Evolutionary conservation across 805 yeast species (phyloP).

Genomic region (Scheffersomyces coipomensis): DNA sequence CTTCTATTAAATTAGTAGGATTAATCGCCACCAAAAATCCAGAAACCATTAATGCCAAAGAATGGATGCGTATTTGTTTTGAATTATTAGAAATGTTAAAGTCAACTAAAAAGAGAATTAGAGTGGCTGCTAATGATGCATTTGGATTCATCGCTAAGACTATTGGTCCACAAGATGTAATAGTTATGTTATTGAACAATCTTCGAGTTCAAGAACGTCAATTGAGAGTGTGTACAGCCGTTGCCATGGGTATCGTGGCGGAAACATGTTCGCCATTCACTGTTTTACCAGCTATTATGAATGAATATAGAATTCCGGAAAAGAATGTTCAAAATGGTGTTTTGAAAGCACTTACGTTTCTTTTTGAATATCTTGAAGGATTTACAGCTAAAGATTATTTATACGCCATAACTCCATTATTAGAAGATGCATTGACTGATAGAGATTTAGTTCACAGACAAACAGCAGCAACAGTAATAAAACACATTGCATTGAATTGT

Average conservation of each 20-base stretch:
- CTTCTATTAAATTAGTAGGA: slow-evolving; percentile 76
- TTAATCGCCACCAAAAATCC: slow-evolving; percentile 77
- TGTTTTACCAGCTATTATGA: slow-evolving; percentile 90
- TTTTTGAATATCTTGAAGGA: slow-evolving; percentile 89
- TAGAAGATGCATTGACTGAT: slow-evolving; percentile 88
- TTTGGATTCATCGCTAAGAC: slow-evolving; percentile 91
- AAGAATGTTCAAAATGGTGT: slow-evolving; percentile 95
- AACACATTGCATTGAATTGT: slow-evolving; percentile 78
- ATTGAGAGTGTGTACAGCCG: slow-evolving; percentile 93
- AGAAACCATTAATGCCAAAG: slow-evolving; percentile 82
- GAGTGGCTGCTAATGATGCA: slow-evolving; percentile 84
- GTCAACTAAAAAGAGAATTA: slow-evolving; percentile 70
- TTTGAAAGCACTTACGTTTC: slow-evolving; percentile 81
- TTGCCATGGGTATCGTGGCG: slow-evolving; percentile 96
- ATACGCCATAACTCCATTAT: slow-evolving; percentile 71
- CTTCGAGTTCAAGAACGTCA: slow-evolving; percentile 94
- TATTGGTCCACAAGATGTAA: slow-evolving; percentile 93
- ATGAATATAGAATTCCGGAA: slow-evolving; percentile 91
- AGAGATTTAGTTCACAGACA: slow-evolving; percentile 92
- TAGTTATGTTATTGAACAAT: slow-evolving; percentile 79
- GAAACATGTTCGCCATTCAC: slow-evolving; percentile 92
- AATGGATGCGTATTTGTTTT: slow-evolving; percentile 96
- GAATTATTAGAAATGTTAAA: slow-evolving; percentile 87
- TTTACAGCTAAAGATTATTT: slow-evolving; percentile 74
- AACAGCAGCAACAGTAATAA: slow-evolving; percentile 86